Percentiles rank a stretch among this genome's conserved stretches.
Evolutionary conservation across 2,329 filamentous ascomycete species (phyloP).

Genomic region (Metarhizium guizhouense): DNA sequence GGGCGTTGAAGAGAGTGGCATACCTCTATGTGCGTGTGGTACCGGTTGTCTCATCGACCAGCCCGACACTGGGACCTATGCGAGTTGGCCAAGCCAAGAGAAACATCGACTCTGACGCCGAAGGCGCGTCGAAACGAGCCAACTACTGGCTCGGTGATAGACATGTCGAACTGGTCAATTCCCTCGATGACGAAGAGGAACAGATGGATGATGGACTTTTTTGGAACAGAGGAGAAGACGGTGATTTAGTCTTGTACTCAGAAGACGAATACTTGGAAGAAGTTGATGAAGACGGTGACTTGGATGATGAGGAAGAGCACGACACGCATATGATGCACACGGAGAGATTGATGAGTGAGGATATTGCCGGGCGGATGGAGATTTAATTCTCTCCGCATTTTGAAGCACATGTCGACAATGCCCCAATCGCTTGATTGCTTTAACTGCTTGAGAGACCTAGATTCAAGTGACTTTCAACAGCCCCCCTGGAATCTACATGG

Average conservation of each 20-base stretch:
- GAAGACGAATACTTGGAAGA: constrained; percentile 39
- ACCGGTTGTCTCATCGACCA: constrained; percentile 60
- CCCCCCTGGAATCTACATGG: background rate
- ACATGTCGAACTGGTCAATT: constrained; percentile 37
- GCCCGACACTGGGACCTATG: constrained; percentile 35
- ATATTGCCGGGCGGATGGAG: constrained; percentile 54
- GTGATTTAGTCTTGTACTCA: constrained; percentile 44
- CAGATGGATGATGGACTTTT: no score
- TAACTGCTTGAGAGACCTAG: background rate
- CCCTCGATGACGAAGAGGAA: constrained; percentile 35
- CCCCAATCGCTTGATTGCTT: background rate
- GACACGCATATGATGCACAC: constrained; percentile 31
- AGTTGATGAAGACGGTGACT: constrained; percentile 24
- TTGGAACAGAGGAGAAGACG: constrained; percentile 33
- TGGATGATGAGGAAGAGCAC: constrained; percentile 35
- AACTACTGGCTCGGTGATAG: constrained; percentile 79
- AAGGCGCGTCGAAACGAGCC: constrained; percentile 57
- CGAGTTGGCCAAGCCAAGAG: constrained; percentile 19
- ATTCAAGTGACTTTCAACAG: background rate
- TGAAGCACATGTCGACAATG: background rate
- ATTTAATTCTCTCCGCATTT: constrained; percentile 30
- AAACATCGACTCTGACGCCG: constrained; percentile 22
- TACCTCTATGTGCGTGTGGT: constrained; percentile 92
- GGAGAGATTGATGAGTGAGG: constrained; percentile 52
- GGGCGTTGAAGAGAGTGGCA: constrained; percentile 79